Evolutionary conservation across 1,139 yeast genomes (phyloP).

Genomic region (Suhomyces wounanorum): DNA sequence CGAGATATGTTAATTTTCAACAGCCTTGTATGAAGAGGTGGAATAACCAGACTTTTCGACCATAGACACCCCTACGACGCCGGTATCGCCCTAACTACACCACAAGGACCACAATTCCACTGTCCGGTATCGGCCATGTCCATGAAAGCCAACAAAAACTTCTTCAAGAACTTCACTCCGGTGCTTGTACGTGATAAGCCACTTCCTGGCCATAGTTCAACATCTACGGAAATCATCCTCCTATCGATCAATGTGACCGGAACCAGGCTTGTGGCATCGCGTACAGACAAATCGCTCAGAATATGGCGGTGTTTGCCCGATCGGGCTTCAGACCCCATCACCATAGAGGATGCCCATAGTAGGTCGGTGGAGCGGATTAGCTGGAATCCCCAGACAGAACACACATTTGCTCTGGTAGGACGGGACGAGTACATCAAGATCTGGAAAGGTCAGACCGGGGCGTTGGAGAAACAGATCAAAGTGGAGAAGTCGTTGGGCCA

Average conservation of each 20-base stretch:
- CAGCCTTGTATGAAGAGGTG: not conserved
- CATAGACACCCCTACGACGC: not conserved
- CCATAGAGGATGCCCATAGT: conserved; percentile 47
- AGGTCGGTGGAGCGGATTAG: conserved; percentile 51
- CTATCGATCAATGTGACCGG: conserved; percentile 44
- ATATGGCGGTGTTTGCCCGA: conserved; percentile 43
- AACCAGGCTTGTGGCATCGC: conserved; percentile 44
- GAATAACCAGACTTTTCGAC: not conserved
- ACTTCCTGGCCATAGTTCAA: conserved; percentile 26
- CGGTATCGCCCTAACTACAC: not conserved
- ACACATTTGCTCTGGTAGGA: conserved; percentile 60
- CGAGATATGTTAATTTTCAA: not conserved
- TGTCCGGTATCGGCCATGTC: not conserved
- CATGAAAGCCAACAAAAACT: conserved; percentile 8
- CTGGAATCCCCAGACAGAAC: conserved; percentile 62
- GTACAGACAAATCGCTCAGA: conserved; percentile 49
- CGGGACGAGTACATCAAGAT: conserved; percentile 53
- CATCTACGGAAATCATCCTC: conserved; percentile 34
- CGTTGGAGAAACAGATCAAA: conserved; percentile 35
- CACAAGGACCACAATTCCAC: not conserved
- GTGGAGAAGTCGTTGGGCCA: conserved; percentile 23
- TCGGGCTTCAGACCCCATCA: conserved; percentile 33
- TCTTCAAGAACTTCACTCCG: conserved; percentile 29
- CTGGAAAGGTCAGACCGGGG: conserved; percentile 54
- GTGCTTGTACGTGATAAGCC: conserved; percentile 28